Evolutionary conservation across 2,329 filamentous ascomycete genomes (phyloP).

Genomic region (Daldinia sp.): DNA sequence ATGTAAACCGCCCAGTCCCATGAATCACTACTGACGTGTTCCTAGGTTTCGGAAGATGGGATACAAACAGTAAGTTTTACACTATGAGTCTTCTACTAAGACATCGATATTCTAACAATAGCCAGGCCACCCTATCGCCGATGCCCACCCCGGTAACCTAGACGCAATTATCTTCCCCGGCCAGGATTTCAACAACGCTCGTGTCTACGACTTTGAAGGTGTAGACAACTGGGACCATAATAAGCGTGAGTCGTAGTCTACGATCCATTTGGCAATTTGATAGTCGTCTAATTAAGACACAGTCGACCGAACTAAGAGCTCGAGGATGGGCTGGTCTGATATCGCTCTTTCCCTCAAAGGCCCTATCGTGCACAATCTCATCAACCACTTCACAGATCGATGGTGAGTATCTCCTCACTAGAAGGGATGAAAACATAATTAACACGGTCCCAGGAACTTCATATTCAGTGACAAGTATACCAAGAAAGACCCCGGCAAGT

Average conservation of each 20-base stretch:
- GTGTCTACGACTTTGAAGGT: conserved; percentile 81
- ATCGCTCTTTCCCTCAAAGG: conserved; percentile 80
- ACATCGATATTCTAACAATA: conserved; percentile 25
- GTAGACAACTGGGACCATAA: conserved; percentile 84
- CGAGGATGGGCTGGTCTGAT: conserved; percentile 94
- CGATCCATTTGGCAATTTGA: neutral
- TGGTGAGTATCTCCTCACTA: conserved; percentile 63
- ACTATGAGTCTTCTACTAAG: neutral
- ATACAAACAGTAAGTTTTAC: conserved; percentile 72
- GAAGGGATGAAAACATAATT: conserved; percentile 10
- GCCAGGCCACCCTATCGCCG: conserved; percentile 76
- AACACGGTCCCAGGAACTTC: conserved; percentile 68
- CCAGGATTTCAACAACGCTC: conserved; percentile 92
- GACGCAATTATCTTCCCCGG: conserved; percentile 83
- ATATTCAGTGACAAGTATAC: conserved; percentile 85
- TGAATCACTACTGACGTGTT: conserved; percentile 37
- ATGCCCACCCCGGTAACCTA: conserved; percentile 81
- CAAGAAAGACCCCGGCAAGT: conserved; percentile 59
- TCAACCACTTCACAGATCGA: conserved; percentile 80
- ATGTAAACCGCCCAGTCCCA: conserved; percentile 37
- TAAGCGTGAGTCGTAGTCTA: conserved; percentile 60
- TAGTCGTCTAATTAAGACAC: conserved; percentile 15
- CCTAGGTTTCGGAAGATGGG: conserved; percentile 81
- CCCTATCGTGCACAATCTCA: conserved; percentile 76
- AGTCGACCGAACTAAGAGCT: conserved; percentile 79